phyloP scores from a whole-genome alignment of 2,329 filamentous ascomycete genomes.

The Colletotrichum agaves region DNA sequence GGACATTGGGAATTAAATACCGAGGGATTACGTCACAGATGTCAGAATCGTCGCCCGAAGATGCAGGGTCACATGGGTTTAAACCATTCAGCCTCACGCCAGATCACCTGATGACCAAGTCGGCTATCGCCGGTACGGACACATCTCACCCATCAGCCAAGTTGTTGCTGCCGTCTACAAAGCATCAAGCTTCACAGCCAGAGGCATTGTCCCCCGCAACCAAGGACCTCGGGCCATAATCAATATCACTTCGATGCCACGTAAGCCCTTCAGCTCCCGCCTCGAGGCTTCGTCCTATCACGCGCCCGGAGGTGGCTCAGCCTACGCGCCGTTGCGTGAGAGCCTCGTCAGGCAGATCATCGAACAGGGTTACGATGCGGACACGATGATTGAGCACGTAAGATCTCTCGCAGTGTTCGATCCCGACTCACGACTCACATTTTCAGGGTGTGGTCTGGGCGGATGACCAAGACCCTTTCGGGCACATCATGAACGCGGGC shows the following conservation, averaged over 20 bases:
- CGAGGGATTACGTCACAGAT: too few species aligned
- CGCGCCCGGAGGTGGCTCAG: background rate
- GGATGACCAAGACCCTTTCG: slow-evolving; percentile 9
- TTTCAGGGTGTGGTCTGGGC: background rate
- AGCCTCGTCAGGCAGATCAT: background rate
- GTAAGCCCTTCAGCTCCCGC: background rate
- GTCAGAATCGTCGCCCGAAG: too few species aligned
- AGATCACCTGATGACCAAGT: too few species aligned
- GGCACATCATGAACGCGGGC: slow-evolving; percentile 2
- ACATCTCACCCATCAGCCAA: too few species aligned
- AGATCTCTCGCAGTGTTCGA: background rate
- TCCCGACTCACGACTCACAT: background rate
- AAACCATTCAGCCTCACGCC: too few species aligned
- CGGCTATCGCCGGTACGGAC: too few species aligned
- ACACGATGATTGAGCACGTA: background rate
- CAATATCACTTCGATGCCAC: background rate
- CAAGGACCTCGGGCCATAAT: too few species aligned
- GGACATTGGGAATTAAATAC: too few species aligned
- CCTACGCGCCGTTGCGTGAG: background rate
- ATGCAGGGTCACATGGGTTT: too few species aligned
- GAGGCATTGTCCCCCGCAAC: too few species aligned
- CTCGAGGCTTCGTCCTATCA: slow-evolving; percentile 6
- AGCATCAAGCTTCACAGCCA: too few species aligned
- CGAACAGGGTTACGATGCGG: background rate
- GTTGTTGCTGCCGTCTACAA: too few species aligned